Conservation (phyloP, 1,139 yeast species). For the Saccharomycopsis phalli region DNA sequence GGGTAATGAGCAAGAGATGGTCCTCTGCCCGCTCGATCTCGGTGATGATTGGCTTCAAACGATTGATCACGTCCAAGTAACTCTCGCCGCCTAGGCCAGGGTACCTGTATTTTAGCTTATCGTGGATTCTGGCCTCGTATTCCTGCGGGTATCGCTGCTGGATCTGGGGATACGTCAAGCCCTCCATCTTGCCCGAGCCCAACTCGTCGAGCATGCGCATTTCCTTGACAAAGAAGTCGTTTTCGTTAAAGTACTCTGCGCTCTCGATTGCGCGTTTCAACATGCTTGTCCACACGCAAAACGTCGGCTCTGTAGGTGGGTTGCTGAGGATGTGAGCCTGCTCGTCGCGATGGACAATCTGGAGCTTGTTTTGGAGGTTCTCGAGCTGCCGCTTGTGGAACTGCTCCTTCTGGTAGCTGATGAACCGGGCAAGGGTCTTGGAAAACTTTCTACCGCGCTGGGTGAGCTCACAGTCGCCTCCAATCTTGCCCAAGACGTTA, state of each 20-base stretch:
- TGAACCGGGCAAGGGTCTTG: constrained; percentile 62
- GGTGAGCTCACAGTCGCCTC: constrained; percentile 83
- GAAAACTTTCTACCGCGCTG: constrained; percentile 71
- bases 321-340: not conserved
- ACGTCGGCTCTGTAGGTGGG: constrained; percentile 14
- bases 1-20: constrained; percentile 75
- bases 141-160: constrained; percentile 66
- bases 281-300: constrained; percentile 94
- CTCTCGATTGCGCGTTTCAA: constrained; percentile 70
- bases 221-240: constrained; percentile 69
- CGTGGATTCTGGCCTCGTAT: constrained; percentile 32
- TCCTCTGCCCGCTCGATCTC: constrained; percentile 90
- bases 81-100: constrained; percentile 84
- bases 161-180: constrained; percentile 83
- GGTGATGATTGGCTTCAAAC: constrained; percentile 82
- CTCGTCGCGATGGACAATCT: constrained; percentile 1
- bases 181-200: constrained; percentile 89
- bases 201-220: constrained; percentile 91
- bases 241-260: constrained; percentile 64
- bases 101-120: constrained; percentile 76
- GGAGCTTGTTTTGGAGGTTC: constrained; percentile 22
- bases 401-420: constrained; percentile 59
- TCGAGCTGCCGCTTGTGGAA: constrained; percentile 60
- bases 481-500: constrained; percentile 76
- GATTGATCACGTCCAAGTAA: constrained; percentile 82